Conservation (phyloP, 305 asterid species). For the Rubia peregrina region DNA sequence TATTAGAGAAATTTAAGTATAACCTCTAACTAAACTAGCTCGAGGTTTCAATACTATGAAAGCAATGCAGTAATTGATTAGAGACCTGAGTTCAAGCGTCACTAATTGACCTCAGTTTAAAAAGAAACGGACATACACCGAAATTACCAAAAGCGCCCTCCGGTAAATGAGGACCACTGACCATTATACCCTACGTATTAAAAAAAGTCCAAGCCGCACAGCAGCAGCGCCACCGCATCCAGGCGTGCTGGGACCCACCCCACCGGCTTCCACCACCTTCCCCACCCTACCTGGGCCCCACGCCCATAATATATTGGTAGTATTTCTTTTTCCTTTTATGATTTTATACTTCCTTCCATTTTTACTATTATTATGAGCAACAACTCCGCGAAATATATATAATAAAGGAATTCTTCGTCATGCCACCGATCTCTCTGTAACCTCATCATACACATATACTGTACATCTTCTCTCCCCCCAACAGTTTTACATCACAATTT, state of each 20-base stretch:
- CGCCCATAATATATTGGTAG: background rate
- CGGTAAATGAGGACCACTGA: background rate
- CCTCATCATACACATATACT: background rate
- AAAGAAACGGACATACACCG: background rate
- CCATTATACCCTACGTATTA: constrained; percentile 8
- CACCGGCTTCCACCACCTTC: constrained; percentile 11
- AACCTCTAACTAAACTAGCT: background rate
- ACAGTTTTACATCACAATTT: background rate
- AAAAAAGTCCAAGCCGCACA: too few relatives aligned
- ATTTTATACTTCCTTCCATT: background rate
- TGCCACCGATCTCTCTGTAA: constrained; percentile 23
- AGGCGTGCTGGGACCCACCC: constrained; percentile 11
- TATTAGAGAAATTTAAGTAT: background rate
- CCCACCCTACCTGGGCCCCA: constrained; percentile 8
- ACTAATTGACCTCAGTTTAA: background rate
- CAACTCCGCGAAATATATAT: background rate
- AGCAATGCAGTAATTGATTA: background rate
- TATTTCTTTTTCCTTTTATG: too few relatives aligned
- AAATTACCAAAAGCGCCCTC: background rate
- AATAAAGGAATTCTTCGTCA: background rate
- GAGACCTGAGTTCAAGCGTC: background rate
- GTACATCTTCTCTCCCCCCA: background rate
- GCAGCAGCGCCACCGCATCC: constrained; percentile 15
- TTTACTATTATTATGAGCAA: background rate
- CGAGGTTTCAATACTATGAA: background rate